A percentile compares a stretch with the other conserved stretches of the same genome.
phyloP scores from a whole-genome alignment of 2,329 filamentous ascomycete genomes.

The Fusarium nelsonii region DNA sequence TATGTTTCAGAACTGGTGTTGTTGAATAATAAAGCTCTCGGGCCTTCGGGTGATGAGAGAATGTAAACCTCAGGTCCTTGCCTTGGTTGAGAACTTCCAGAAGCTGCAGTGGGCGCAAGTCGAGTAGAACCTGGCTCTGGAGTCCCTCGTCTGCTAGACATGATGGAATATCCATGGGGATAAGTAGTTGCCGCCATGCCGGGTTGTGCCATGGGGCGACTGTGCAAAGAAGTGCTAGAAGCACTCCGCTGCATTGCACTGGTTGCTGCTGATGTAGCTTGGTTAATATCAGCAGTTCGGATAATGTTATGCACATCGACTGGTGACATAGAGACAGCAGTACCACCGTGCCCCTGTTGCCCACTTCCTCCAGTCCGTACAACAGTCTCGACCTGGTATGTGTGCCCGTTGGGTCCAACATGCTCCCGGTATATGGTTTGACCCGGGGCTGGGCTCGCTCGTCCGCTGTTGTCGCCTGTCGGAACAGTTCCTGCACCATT shows the following conservation, averaged over 20 bases:
- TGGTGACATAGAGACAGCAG: constrained; percentile 53
- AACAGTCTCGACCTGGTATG: constrained; percentile 54
- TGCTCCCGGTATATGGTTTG: constrained; percentile 53
- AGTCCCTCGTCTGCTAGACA: constrained; percentile 61
- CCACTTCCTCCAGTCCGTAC: constrained; percentile 42
- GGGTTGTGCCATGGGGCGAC: constrained; percentile 52
- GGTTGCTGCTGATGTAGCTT: constrained; percentile 61
- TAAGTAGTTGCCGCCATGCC: constrained; percentile 59
- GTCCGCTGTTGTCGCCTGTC: constrained; percentile 46
- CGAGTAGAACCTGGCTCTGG: constrained; percentile 56
- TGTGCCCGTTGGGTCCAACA: constrained; percentile 51
- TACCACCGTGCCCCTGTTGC: constrained; percentile 18
- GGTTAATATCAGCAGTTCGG: constrained; percentile 59
- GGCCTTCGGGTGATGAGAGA: constrained; percentile 70
- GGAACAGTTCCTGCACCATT: constrained; percentile 30
- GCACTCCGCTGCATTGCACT: constrained; percentile 66
- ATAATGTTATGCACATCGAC: constrained; percentile 62
- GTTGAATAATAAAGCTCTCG: constrained; percentile 68
- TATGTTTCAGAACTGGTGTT: constrained; percentile 63
- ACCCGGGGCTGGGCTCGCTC: constrained; percentile 51
- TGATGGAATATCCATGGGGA: constrained; percentile 53
- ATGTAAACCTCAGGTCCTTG: constrained; percentile 68
- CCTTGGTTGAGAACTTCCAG: constrained; percentile 35
- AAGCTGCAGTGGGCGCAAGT: constrained; percentile 43
- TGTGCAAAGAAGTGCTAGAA: constrained; percentile 59